phyloP scores from a whole-genome alignment of 495 filamentous ascomycete species.

The Tuber indicum region DNA sequence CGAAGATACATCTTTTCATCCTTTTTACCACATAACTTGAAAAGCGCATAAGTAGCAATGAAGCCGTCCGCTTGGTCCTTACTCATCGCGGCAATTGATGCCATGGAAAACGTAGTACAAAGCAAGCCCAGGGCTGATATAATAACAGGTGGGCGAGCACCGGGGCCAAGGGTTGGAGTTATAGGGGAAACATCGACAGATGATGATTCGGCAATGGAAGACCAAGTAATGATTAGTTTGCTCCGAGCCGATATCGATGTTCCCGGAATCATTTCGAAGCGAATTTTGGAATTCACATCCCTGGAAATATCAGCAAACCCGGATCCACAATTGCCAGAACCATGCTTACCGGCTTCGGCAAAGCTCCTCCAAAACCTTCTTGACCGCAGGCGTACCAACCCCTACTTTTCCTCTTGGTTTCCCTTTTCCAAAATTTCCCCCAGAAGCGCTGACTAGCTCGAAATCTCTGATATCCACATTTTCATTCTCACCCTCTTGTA shows the following conservation, averaged over 20 bases:
- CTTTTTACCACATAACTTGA: slow-evolving; percentile 69
- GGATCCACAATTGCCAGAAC: slow-evolving; percentile 54
- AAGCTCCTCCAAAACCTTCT: slow-evolving; percentile 65
- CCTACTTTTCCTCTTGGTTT: slow-evolving; percentile 29
- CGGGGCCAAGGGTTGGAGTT: slow-evolving; percentile 49
- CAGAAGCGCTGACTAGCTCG: slow-evolving; percentile 69
- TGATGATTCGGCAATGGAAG: slow-evolving; percentile 40
- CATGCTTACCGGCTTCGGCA: slow-evolving; percentile 66
- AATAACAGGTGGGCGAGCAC: slow-evolving; percentile 50
- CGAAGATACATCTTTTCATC: slow-evolving; percentile 80
- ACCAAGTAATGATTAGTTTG: slow-evolving; percentile 69
- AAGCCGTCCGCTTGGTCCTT: slow-evolving; percentile 76
- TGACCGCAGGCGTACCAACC: slow-evolving; percentile 21
- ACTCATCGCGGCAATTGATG: slow-evolving; percentile 64
- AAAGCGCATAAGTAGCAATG: slow-evolving; percentile 73
- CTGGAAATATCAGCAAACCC: slow-evolving; percentile 61
- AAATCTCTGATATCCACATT: slow-evolving; percentile 68
- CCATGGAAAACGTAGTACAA: slow-evolving; percentile 60
- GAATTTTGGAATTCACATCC: slow-evolving; percentile 40
- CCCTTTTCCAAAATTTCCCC: slow-evolving; percentile 45
- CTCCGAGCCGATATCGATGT: slow-evolving; percentile 64
- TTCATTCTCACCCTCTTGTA: slow-evolving; percentile 43
- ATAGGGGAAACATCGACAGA: slow-evolving; percentile 10
- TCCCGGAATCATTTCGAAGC: slow-evolving; percentile 33
- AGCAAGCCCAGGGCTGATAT: slow-evolving; percentile 46